These are phyloP conservation scores for Ustilago cynodontis DNA, from an alignment of 1,284 basidiomycete genomes.

Conservation along the genomic window DNA sequence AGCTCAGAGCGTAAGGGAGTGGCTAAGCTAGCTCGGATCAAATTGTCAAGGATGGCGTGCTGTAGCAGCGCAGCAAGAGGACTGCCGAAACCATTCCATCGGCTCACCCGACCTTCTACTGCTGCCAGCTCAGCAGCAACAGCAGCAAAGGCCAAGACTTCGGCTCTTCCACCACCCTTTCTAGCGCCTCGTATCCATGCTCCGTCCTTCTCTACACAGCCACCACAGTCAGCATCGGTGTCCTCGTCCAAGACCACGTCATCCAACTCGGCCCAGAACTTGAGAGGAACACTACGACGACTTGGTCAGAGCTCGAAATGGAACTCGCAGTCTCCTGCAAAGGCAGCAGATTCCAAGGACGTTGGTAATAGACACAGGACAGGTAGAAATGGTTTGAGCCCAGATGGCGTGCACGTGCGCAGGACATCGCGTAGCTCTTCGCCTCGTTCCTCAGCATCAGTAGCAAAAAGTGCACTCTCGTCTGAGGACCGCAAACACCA, in stretches of 20 bases:
- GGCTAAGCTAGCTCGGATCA: background rate
- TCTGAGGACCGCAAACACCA: conserved; percentile 1
- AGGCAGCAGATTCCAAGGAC: background rate
- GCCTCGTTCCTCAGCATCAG: background rate
- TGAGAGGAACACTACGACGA: conserved; percentile 24
- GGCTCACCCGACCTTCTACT: conserved; percentile 5
- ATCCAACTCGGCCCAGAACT: conserved; percentile 24
- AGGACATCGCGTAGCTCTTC: background rate
- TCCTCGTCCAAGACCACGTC: conserved; percentile 5
- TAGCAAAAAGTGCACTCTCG: background rate
- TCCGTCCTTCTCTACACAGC: conserved; percentile 13
- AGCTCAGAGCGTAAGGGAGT: background rate
- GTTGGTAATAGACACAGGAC: background rate
- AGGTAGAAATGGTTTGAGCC: background rate
- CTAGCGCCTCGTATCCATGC: conserved; percentile 22
- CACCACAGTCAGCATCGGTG: background rate
- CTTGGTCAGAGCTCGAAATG: conserved; percentile 22
- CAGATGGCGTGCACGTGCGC: background rate
- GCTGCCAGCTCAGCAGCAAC: too few species aligned
- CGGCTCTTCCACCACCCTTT: conserved; percentile 23
- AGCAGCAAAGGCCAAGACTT: too few species aligned
- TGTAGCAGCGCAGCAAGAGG: conserved; percentile 16
- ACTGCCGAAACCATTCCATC: conserved; percentile 13
- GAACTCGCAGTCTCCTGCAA: conserved; percentile 10
- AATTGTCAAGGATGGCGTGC: conserved; percentile 14